phyloP scores from a whole-genome alignment of 2,329 filamentous ascomycete species.

The Chrysoporthe puriensis region DNA sequence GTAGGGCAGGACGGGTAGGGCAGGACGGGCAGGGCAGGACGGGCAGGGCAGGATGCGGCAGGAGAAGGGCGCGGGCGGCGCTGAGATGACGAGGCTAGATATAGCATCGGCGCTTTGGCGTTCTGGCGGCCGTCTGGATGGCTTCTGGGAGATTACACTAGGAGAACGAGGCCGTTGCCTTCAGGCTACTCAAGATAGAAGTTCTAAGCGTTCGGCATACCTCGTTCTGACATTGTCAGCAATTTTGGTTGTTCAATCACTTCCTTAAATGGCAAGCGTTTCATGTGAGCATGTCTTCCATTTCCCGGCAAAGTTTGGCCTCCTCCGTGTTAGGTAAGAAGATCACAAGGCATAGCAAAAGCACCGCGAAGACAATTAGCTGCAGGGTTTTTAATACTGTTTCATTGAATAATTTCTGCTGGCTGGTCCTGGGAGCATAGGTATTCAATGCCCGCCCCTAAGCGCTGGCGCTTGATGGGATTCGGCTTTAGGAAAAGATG shows the following conservation, averaged over 20 bases:
- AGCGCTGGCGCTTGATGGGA: not conserved
- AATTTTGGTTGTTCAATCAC: not conserved
- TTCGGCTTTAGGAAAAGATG: not conserved
- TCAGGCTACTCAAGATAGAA: too few species aligned
- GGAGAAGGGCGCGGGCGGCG: not conserved
- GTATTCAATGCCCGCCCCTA: slow-evolving; percentile 4
- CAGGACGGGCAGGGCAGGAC: too few species aligned
- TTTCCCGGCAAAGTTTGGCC: too few species aligned
- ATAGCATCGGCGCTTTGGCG: not conserved
- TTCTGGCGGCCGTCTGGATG: too few species aligned
- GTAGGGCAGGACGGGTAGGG: too few species aligned
- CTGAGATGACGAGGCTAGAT: not conserved
- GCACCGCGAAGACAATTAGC: not conserved
- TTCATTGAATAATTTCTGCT: not conserved
- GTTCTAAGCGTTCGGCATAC: too few species aligned
- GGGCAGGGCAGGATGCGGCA: too few species aligned
- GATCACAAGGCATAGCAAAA: not conserved
- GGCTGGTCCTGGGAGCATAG: not conserved
- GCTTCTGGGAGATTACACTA: too few species aligned
- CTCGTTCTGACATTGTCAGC: not conserved
- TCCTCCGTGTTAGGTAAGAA: not conserved
- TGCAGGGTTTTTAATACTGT: not conserved
- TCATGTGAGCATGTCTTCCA: not conserved
- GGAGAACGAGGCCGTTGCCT: too few species aligned
- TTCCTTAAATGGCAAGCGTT: not conserved